These are phyloP conservation scores for Patellifolia procumbens DNA, from an alignment of 179 eudicot genomes.

Conservation along the genomic window DNA sequence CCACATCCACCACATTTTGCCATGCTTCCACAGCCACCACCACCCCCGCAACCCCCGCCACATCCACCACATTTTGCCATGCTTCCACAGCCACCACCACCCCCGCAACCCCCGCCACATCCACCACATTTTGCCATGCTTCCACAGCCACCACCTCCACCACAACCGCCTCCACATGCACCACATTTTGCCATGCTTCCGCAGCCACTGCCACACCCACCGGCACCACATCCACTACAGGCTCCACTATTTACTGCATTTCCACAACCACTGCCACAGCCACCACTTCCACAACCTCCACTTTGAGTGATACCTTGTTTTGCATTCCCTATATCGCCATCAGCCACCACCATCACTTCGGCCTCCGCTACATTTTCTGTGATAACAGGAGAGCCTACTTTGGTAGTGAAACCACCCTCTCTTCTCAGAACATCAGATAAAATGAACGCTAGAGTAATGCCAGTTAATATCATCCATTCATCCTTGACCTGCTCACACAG, in stretches of 20 bases:
- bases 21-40: constrained; percentile 28
- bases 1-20: constrained; percentile 34
- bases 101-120: constrained; percentile 23
- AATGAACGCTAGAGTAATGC: constrained; percentile 51
- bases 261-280: constrained; percentile 6
- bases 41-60: constrained; percentile 31
- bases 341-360: constrained; percentile 1
- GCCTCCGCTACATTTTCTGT: constrained; percentile 21
- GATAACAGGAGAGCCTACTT: constrained; percentile 23
- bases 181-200: too few species aligned
- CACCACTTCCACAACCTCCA: constrained; percentile 33
- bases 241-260: constrained; percentile 21
- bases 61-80: constrained; percentile 13
- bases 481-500: constrained; percentile 55
- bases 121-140: background rate
- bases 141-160: constrained; percentile 38
- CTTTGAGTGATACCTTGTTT: background rate
- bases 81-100: background rate
- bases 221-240: constrained; percentile 35
- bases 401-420: constrained; percentile 42
- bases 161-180: constrained; percentile 36
- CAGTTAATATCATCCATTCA: constrained; percentile 68
- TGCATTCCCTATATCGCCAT: constrained; percentile 5
- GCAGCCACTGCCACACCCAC: constrained; percentile 16
- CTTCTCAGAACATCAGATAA: constrained; percentile 52